Evolutionary conservation across 2,329 filamentous ascomycete genomes (phyloP), one percentile per base, ranked within the genome.

Genomic region (Cytospora schulzeri): DNA sequence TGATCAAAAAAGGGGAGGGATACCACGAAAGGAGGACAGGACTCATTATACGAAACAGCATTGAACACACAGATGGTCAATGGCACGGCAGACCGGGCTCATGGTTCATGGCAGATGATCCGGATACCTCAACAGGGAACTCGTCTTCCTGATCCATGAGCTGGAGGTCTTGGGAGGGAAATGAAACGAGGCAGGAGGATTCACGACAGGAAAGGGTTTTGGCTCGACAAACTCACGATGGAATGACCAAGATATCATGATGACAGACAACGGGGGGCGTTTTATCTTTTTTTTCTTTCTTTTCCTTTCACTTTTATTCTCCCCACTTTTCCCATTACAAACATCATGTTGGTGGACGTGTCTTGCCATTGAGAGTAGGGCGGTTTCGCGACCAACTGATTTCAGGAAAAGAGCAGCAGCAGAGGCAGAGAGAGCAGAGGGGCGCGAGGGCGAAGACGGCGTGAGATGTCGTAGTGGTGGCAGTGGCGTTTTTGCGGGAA

Each of bases 201-300:
- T 53, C 31, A 66, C 48, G 57, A 52, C 56, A 60, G 57, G 62
- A 57, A 64, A 45, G 41, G 35, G 41, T 35, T 64, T 55, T 58
- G 54, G 53, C 63, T 58, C 45, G 56, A 57, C 48, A 58, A 38
- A 66, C 57, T 66, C 57, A 66, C 61, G 64, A 66, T 50, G 64
- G 64, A 64, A 66, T 33, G 64, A 66, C 57, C 50, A 45, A 66
- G 57, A 66, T 64, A 66, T 66, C 64, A 66, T 64, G 61, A 66
- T 56, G 64, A 66, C 64, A 64, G 50, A 41, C 64, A 66, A 66
- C 64, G 64, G 62, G 31, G 61, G 57, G 58, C 48, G 54, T 59
- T 66, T 66, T 19, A 12, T 24, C 7, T 33, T 52, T 60, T n/a
- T 61, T 31, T 31, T 51, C 41, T 26, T 24, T 57, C 51, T 26